Percentiles rank a stretch among this genome's conserved stretches.
Conservation (phyloP, 1,284 basidiomycete genomes). For the Tremellales sp. region DNA sequence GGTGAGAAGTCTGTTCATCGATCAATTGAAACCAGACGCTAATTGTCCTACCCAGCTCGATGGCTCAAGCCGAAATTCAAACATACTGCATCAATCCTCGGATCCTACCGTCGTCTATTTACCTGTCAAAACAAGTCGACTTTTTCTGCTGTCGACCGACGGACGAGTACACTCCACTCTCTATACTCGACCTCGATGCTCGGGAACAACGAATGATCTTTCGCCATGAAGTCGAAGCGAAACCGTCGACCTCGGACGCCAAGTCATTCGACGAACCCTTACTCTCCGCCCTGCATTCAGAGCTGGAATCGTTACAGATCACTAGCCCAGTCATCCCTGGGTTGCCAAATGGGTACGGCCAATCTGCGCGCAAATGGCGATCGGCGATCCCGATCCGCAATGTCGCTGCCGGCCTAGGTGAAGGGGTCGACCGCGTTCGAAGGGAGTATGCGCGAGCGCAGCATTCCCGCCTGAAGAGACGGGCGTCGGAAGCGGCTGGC, state of each 20-base stretch:
- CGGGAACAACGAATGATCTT: slow-evolving; percentile 62
- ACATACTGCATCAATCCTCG: slow-evolving; percentile 59
- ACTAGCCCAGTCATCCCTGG: too few relatives aligned
- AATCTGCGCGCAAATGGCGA: slow-evolving; percentile 27
- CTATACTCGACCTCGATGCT: slow-evolving; percentile 62
- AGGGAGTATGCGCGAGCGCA: slow-evolving; percentile 38
- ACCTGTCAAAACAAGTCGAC: slow-evolving; percentile 73
- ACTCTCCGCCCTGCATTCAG: slow-evolving; percentile 64
- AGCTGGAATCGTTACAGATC: slow-evolving; percentile 58
- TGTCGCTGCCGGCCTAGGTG: slow-evolving; percentile 37
- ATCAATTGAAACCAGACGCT: background rate
- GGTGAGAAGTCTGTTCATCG: slow-evolving; percentile 1
- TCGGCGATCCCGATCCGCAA: slow-evolving; percentile 39
- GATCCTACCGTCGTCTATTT: slow-evolving; percentile 67
- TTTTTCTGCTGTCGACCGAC: slow-evolving; percentile 66
- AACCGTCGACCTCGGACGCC: slow-evolving; percentile 17
- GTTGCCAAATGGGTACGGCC: slow-evolving; percentile 64
- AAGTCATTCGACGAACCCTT: slow-evolving; percentile 71
- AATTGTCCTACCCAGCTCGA: slow-evolving; percentile 51
- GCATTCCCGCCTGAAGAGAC: slow-evolving; percentile 16
- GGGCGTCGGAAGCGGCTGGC: slow-evolving; percentile 12
- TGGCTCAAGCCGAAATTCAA: slow-evolving; percentile 73
- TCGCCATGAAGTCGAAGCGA: slow-evolving; percentile 65
- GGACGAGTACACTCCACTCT: slow-evolving; percentile 73
- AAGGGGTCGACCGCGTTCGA: slow-evolving; percentile 38